Percentiles rank a stretch among this genome's conserved stretches.
These are phyloP conservation scores for Nematocida sp. DNA, from an alignment of 371 early-diverging fungal species.

Conservation along the genomic window DNA sequence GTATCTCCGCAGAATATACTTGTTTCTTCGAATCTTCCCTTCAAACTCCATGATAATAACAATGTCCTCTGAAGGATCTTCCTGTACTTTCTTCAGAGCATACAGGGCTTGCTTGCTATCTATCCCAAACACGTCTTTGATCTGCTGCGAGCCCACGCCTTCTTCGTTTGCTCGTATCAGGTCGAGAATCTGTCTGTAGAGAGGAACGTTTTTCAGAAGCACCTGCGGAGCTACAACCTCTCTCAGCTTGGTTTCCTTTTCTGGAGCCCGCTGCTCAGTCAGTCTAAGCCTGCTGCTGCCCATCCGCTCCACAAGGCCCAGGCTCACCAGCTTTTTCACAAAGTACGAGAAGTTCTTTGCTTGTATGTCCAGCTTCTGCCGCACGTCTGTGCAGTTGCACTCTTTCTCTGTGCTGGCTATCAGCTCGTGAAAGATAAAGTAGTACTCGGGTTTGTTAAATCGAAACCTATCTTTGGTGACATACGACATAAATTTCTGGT, in stretches of 20 bases:
- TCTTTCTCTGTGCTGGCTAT: not conserved
- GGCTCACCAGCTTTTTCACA: conserved; percentile 15
- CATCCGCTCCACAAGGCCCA: conserved; percentile 10
- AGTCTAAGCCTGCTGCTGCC: not conserved
- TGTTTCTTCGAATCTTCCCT: conserved; percentile 11
- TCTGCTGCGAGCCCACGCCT: conserved; percentile 3
- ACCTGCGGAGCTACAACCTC: not conserved
- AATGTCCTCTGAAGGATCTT: not conserved
- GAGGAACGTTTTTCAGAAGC: conserved; percentile 2
- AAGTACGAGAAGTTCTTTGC: conserved; percentile 33
- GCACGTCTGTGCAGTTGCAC: not conserved
- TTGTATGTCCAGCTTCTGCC: conserved; percentile 9
- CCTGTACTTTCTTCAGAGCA: not conserved
- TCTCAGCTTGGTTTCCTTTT: not conserved
- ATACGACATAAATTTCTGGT: conserved; percentile 6
- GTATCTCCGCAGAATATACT: conserved; percentile 4
- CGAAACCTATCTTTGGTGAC: conserved; percentile 18
- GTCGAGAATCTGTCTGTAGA: conserved; percentile 9
- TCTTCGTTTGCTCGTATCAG: not conserved
- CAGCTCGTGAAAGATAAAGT: conserved; percentile 43
- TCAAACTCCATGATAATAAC: conserved; percentile 23
- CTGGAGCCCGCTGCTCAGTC: not conserved
- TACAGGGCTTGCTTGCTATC: conserved; percentile 13
- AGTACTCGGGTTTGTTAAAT: conserved; percentile 32
- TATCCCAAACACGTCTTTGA: conserved; percentile 24